Base-by-base conservation (phyloP, 257 asterid species). In the Lycium barbarum region DNA sequence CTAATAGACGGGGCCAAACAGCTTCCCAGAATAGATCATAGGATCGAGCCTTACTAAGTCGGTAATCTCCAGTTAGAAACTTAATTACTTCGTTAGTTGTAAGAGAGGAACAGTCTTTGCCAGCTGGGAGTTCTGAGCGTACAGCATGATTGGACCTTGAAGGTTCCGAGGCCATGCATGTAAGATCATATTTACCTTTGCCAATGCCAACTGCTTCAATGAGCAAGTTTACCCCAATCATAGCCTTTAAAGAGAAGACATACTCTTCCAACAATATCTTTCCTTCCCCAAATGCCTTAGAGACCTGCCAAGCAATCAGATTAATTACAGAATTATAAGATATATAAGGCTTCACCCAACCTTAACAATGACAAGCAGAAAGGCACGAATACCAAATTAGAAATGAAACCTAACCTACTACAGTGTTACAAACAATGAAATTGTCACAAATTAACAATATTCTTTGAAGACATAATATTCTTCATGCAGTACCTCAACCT, bases 1-100 rank as follows among this genome's bases (percentile, higher is more conserved):
- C 99, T 76, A 95, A 85, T 79, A 95, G 88, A 80, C 97, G 98
- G 0, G 98, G 99, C 99, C 99, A 95, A 35, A 95, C 95, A 2
- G 99, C 96, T 89, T 93, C 98, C 97, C 97, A 95, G 78, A 95
- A 95, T 40, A 95, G 83, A 82, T 95, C 98, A 14, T 88, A 91
- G 18, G 98, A 91, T 53, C 95, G 92, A 35, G 95, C 91, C 87
- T 95, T 95, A 90, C 98, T 93, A 87, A 94, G 81, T 38, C 99
- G 88, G 84, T 90, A 93, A 85, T 90, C 95, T 80, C 98, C 98
- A 20, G 94, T 92, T 45, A 95, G 83, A 83, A 91, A 90, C 78
- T 90, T 89, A 11, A 91, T 80, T 61, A 95, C 93, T 86, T 94
- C 98, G 26, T 80, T 13, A 82, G 90, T 68, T 80, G 97, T 86